These are phyloP conservation scores for Globisporangium canariense DNA, from an alignment of 352 stramenopile genomes.

Conservation along the genomic window DNA sequence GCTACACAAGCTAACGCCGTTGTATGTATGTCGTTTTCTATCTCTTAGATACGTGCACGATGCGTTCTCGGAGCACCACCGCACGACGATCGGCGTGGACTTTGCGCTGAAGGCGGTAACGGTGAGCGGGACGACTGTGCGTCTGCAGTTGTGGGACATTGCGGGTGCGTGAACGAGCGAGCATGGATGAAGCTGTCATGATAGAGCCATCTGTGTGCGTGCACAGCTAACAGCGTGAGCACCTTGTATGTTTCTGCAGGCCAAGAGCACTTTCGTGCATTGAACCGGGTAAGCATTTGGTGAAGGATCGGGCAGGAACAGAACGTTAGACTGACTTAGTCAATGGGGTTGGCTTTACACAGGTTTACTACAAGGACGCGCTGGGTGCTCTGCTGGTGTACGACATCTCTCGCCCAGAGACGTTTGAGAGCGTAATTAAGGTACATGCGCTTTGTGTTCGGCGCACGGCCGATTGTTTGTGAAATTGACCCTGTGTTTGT, in stretches of 20 bases:
- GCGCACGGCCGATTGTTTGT: background rate
- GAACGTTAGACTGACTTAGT: background rate
- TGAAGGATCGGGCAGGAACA: background rate
- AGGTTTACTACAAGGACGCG: slow-evolving; percentile 94
- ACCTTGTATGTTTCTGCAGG: slow-evolving; percentile 21
- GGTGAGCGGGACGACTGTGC: slow-evolving; percentile 82
- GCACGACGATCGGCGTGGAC: slow-evolving; percentile 91
- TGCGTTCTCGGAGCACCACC: slow-evolving; percentile 90
- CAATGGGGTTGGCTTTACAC: background rate
- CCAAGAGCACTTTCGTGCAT: slow-evolving; percentile 92
- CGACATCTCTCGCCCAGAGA: slow-evolving; percentile 89
- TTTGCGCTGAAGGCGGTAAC: slow-evolving; percentile 91
- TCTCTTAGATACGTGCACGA: slow-evolving; percentile 82
- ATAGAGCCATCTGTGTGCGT: background rate
- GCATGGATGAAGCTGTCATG: background rate
- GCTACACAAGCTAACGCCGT: background rate
- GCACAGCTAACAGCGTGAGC: background rate
- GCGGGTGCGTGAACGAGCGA: slow-evolving; percentile 31
- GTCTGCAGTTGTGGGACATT: slow-evolving; percentile 94
- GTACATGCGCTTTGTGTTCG: slow-evolving; percentile 20
- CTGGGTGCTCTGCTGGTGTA: slow-evolving; percentile 91
- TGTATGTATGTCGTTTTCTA: background rate
- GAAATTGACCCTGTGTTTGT: background rate
- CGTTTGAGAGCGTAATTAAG: slow-evolving; percentile 88
- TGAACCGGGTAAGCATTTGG: slow-evolving; percentile 71